A percentile compares a stretch with the other conserved stretches of the same genome.
These are phyloP conservation scores for Cystobasidium slooffiae DNA, from an alignment of 1,284 basidiomycete genomes.

Conservation along the genomic window DNA sequence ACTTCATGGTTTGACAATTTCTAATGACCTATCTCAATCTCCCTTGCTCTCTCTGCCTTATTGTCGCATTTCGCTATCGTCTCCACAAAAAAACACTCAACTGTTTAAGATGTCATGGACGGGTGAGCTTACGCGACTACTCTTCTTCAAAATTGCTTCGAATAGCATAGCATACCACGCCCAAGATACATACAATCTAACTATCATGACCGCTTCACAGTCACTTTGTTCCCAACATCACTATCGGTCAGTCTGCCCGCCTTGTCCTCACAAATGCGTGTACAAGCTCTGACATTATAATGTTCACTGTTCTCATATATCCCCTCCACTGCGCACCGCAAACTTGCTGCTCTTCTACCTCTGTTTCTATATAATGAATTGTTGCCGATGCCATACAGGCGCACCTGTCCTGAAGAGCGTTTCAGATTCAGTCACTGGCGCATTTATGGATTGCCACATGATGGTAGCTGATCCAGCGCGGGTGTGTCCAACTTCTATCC, in stretches of 20 bases:
- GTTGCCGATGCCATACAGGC: constrained; percentile 63
- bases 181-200: not conserved
- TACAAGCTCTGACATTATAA: not conserved
- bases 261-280: too few species aligned
- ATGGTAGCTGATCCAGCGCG: constrained; percentile 95
- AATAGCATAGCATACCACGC: not conserved
- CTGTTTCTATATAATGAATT: constrained; percentile 35
- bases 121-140: constrained; percentile 64
- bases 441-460: constrained; percentile 99
- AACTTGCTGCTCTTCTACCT: constrained; percentile 27
- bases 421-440: constrained; percentile 84
- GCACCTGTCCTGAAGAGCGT: constrained; percentile 87
- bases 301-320: not conserved
- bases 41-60: not conserved
- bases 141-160: not conserved
- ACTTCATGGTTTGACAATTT: not conserved
- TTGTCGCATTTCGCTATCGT: not conserved
- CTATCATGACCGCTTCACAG: constrained; percentile 59
- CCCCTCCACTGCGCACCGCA: not conserved
- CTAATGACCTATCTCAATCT: constrained; percentile 46
- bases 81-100: constrained; percentile 7
- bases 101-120: constrained; percentile 84
- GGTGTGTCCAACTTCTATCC: too few species aligned
- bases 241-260: constrained; percentile 70
- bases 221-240: constrained; percentile 98